These are phyloP conservation scores for Anthostomella pinea DNA, from an alignment of 2,329 filamentous ascomycete species.

Conservation along the genomic window DNA sequence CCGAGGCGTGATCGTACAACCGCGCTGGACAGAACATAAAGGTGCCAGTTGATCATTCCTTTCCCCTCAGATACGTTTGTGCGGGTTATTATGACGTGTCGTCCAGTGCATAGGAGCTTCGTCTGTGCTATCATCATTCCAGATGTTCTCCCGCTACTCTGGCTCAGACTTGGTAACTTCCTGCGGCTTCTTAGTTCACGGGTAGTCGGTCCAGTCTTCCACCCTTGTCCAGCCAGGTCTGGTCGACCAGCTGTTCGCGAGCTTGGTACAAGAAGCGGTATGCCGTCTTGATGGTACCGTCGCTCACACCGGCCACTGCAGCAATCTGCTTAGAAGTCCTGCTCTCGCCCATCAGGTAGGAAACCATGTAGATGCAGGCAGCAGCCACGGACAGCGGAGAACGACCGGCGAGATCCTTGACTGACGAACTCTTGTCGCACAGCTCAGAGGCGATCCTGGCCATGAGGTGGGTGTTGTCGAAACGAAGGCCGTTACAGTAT, in stretches of 20 bases:
- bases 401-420: constrained; percentile 82
- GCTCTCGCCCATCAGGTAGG: constrained; percentile 76
- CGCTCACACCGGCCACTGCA: constrained; percentile 80
- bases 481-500: constrained; percentile 80
- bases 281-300: constrained; percentile 93
- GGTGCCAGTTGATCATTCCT: no score
- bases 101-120: no score
- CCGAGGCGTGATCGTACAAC: no score
- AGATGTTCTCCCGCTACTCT: no score
- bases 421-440: constrained; percentile 71
- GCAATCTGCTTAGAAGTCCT: constrained; percentile 86
- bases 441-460: constrained; percentile 78
- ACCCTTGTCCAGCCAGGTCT: constrained; percentile 68
- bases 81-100: no score
- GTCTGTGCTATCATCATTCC: no score
- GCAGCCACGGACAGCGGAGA: constrained; percentile 92
- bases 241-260: constrained; percentile 70
- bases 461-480: constrained; percentile 68
- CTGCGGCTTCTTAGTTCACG: constrained; percentile 39
- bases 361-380: constrained; percentile 95
- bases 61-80: no score
- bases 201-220: constrained; percentile 72
- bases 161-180: no score
- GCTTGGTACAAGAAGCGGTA: constrained; percentile 84
- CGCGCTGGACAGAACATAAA: no score